These are phyloP conservation scores for Podaxis carcinomalis DNA, from an alignment of 768 basidiomycete species.

Conservation along the genomic window DNA sequence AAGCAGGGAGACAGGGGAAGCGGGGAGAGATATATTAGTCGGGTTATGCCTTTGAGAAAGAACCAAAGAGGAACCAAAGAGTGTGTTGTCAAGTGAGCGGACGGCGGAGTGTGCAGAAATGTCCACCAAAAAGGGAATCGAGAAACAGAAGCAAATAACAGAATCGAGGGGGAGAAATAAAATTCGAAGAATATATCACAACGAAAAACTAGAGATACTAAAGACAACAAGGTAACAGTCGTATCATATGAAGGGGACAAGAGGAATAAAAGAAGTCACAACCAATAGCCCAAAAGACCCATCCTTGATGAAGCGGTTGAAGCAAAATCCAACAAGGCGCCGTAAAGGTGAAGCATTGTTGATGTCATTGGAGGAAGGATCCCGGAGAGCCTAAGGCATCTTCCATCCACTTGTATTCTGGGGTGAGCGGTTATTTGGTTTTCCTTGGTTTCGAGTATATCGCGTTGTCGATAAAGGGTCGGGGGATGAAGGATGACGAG, in stretches of 20 bases:
- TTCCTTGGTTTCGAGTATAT: slow-evolving; percentile 28
- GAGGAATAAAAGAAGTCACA: slow-evolving; percentile 43
- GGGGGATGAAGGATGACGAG: slow-evolving; percentile 15
- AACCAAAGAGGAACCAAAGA: slow-evolving; percentile 8
- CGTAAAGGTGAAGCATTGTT: slow-evolving; percentile 12
- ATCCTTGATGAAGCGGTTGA: slow-evolving; percentile 12
- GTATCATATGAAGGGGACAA: slow-evolving; percentile 21
- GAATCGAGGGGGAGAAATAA: slow-evolving; percentile 19
- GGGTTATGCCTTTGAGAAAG: slow-evolving; percentile 2
- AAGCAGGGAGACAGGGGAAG: not conserved
- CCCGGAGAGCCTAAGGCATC: slow-evolving; percentile 38
- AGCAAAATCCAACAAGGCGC: slow-evolving; percentile 7
- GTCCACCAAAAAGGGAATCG: slow-evolving; percentile 4
- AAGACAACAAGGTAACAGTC: slow-evolving; percentile 31
- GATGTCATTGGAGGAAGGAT: slow-evolving; percentile 23
- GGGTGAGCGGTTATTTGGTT: slow-evolving; percentile 19
- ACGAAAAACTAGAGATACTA: slow-evolving; percentile 24
- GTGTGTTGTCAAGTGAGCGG: slow-evolving; percentile 10
- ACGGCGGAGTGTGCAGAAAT: not conserved
- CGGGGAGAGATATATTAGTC: slow-evolving; percentile 4
- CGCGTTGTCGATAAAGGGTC: slow-evolving; percentile 22
- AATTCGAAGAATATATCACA: slow-evolving; percentile 14
- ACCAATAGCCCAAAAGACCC: slow-evolving; percentile 60
- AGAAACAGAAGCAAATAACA: slow-evolving; percentile 11
- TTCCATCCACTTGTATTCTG: slow-evolving; percentile 37